Evolutionary conservation across 495 filamentous ascomycete species (phyloP), one percentile per base, ranked within the genome.

Genomic region (Parathielavia hyrcaniae): DNA sequence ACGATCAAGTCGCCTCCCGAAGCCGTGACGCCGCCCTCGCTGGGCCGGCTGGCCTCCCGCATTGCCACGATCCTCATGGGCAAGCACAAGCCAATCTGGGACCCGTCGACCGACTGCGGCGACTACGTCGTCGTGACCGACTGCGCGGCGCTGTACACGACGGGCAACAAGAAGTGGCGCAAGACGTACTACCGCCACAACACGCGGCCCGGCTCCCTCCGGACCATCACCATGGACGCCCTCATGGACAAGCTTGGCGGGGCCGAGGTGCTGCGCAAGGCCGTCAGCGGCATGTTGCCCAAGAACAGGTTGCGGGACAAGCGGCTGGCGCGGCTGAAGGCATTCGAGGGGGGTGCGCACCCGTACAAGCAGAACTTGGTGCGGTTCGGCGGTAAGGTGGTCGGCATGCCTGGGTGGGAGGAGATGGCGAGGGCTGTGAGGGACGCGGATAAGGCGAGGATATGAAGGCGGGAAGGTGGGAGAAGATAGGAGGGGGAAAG

Each of bases 71-170:
- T 87, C 58, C 85, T 99, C 23, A 97, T 97, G 93, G 93, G 93
- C 73, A 99, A 99, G 80, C 86, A 97, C 81, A 99, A 99, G 75
- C 93, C 93, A 14, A 97, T 96, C 76, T 98, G 85, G 75, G 89
- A 97, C 72, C 95, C 90, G 19, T 83, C 86, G 58, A 96, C 93
- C 55, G 93, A 98, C 80, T 97, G 95, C 81, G 93, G 93, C 57
- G 93, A 98, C 83, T 98, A 98, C 72, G 92, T 98, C 6, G 93
- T 98, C 0, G 92, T 91, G 7, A 87, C 86, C 34, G 84, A 88
- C 65, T 98, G 93, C 79, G 81, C 86, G 52, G 85, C 90, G 58
- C 80, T 98, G 39, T 84, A 87, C 74, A 87, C 84, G 19, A 97
- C 95, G 35, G 93, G 93, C 62, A 88, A 87, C 74, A 98, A 98